phyloP scores from a whole-genome alignment of 306 rosid species.

The Mucuna pruriens region DNA sequence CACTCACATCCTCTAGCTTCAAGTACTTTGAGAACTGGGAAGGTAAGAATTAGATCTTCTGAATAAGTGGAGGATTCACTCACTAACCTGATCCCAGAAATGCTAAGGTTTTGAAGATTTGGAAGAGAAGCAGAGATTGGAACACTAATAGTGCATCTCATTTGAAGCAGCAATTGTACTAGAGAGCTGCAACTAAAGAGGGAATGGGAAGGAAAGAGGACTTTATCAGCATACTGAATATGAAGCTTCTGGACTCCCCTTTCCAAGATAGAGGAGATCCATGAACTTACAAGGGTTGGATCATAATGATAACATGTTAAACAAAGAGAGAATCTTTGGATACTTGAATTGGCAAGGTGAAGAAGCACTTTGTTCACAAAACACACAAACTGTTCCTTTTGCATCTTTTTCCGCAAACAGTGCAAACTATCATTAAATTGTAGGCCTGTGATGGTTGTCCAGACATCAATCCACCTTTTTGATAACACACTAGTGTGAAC shows the following conservation, averaged over 20 bases:
- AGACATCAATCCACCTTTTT: constrained; percentile 23
- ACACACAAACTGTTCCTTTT: constrained; percentile 35
- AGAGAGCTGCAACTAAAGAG: constrained; percentile 41
- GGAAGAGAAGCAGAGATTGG: constrained; percentile 35
- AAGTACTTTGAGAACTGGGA: constrained; percentile 42
- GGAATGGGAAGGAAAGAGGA: constrained; percentile 24
- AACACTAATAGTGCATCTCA: constrained; percentile 29
- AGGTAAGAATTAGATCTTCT: constrained; percentile 21
- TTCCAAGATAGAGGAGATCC: constrained; percentile 42
- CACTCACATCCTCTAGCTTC: constrained; percentile 49
- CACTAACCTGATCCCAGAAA: constrained; percentile 34
- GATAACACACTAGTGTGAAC: constrained; percentile 32
- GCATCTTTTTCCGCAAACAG: constrained; percentile 28
- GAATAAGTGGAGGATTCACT: constrained; percentile 32
- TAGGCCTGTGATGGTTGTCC: constrained; percentile 26
- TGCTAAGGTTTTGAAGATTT: constrained; percentile 34
- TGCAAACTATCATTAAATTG: constrained; percentile 21
- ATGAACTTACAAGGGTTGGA: constrained; percentile 19
- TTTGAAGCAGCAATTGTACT: constrained; percentile 37
- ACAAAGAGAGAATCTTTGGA: constrained; percentile 39
- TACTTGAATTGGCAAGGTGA: constrained; percentile 34
- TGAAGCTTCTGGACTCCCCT: constrained; percentile 26
- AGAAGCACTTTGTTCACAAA: constrained; percentile 34
- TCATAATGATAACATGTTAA: constrained; percentile 36
- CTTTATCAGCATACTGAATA: constrained; percentile 33